Percentiles rank a stretch among this genome's conserved stretches.
Conservation (phyloP, 192 early-diverging fungal species). For the Podila clonocystis region DNA sequence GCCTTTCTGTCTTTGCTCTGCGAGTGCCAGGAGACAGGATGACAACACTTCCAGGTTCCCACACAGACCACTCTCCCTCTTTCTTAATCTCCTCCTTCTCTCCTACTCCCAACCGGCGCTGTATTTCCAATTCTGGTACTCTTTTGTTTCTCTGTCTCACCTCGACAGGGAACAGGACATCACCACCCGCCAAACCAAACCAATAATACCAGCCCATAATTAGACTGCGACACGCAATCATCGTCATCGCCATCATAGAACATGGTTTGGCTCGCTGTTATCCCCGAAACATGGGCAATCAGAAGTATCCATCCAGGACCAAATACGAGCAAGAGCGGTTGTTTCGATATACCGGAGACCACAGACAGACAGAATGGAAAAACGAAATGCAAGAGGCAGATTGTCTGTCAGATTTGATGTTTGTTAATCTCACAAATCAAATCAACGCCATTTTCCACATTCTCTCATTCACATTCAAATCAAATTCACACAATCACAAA, state of each 20-base stretch:
- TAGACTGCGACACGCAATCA: background rate
- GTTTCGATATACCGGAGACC: background rate
- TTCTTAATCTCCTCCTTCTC: no score
- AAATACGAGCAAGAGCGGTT: background rate
- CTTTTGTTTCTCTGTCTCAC: no score
- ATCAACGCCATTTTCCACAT: background rate
- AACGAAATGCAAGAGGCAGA: background rate
- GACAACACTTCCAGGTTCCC: no score
- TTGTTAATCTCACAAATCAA: background rate
- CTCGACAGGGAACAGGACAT: no score
- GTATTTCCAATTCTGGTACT: no score
- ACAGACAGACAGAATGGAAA: no score
- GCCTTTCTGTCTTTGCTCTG: no score
- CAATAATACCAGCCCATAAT: no score
- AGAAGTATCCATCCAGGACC: background rate
- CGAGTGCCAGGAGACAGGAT: no score
- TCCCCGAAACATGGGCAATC: slow-evolving; percentile 2
- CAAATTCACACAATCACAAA: background rate
- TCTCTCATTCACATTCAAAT: background rate
- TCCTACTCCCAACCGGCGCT: no score
- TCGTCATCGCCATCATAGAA: background rate
- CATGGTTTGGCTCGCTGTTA: background rate
- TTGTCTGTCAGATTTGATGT: background rate
- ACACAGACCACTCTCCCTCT: no score
- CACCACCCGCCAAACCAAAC: no score